A percentile compares a stretch with the other conserved stretches of the same genome.
Evolutionary conservation across 345 rosid species (phyloP).

Genomic region (Lepidium africanum): DNA sequence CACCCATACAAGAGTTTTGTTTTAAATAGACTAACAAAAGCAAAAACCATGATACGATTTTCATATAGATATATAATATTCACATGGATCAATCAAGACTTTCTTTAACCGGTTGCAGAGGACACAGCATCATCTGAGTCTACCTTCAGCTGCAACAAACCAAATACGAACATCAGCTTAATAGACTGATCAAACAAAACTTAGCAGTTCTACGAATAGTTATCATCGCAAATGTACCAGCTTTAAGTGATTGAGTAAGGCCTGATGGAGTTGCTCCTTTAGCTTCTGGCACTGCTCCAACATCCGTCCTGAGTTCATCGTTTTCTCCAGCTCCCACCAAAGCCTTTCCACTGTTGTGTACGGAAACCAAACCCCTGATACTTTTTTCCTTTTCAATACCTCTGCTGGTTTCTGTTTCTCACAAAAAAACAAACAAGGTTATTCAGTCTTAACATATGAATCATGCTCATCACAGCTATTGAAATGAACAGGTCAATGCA

Average conservation of each 20-base stretch:
- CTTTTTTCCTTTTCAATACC: conserved; percentile 60
- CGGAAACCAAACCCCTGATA: conserved; percentile 76
- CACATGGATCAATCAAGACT: conserved; percentile 3
- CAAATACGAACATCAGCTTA: background rate
- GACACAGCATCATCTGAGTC: conserved; percentile 63
- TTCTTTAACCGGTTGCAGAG: conserved; percentile 15
- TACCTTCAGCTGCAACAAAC: conserved; percentile 57
- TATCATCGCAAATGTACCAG: conserved; percentile 39
- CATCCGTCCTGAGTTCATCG: conserved; percentile 52
- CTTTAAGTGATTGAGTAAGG: conserved; percentile 66
- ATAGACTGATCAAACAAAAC: background rate
- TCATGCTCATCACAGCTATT: background rate
- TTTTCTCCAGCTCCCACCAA: conserved; percentile 72
- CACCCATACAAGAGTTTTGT: background rate
- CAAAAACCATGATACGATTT: background rate
- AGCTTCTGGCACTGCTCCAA: conserved; percentile 72
- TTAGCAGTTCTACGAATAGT: background rate
- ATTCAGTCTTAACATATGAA: background rate
- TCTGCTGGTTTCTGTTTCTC: conserved; percentile 64
- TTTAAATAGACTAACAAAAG: background rate
- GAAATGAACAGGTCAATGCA: background rate
- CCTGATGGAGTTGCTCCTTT: conserved; percentile 48
- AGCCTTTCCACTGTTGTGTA: conserved; percentile 62
- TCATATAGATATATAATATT: background rate
- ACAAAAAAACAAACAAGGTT: background rate